Conservation (phyloP, 306 rosid species). For the Mucuna pruriens region DNA sequence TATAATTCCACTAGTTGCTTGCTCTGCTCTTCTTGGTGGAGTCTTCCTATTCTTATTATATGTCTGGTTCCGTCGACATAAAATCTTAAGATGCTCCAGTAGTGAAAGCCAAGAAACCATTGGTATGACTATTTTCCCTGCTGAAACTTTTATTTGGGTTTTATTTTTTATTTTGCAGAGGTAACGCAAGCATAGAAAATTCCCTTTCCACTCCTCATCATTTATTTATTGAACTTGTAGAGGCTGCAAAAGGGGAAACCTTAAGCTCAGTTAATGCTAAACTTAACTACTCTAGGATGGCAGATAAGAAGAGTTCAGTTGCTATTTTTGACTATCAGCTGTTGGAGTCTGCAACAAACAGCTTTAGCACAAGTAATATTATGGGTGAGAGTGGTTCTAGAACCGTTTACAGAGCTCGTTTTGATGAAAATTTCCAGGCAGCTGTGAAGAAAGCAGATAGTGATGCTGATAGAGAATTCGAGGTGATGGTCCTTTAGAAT, state of each 20-base stretch:
- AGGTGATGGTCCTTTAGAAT: conserved; percentile 51
- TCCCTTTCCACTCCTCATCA: conserved; percentile 10
- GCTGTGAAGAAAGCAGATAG: conserved; percentile 76
- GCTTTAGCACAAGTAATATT: conserved; percentile 63
- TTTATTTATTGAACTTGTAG: conserved; percentile 47
- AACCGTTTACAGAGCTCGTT: conserved; percentile 64
- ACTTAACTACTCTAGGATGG: conserved; percentile 66
- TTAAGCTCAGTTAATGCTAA: conserved; percentile 52
- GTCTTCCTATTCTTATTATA: conserved; percentile 57
- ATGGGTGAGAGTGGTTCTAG: conserved; percentile 67
- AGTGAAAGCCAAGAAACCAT: conserved; percentile 49
- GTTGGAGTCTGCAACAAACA: conserved; percentile 79
- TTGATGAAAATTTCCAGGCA: conserved; percentile 71
- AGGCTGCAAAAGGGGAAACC: conserved; percentile 56
- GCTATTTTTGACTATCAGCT: conserved; percentile 71
- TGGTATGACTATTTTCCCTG: conserved; percentile 52
- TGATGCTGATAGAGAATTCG: conserved; percentile 74
- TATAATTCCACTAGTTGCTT: conserved; percentile 68
- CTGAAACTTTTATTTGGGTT: neutral
- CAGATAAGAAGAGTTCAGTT: conserved; percentile 63
- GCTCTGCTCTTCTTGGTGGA: conserved; percentile 74
- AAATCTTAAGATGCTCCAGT: conserved; percentile 36
- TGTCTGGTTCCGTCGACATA: conserved; percentile 62
- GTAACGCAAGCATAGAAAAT: conserved; percentile 9
- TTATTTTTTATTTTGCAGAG: conserved; percentile 4